phyloP scores from a whole-genome alignment of 2,329 filamentous ascomycete genomes.

The Aureobasidium pullulans region DNA sequence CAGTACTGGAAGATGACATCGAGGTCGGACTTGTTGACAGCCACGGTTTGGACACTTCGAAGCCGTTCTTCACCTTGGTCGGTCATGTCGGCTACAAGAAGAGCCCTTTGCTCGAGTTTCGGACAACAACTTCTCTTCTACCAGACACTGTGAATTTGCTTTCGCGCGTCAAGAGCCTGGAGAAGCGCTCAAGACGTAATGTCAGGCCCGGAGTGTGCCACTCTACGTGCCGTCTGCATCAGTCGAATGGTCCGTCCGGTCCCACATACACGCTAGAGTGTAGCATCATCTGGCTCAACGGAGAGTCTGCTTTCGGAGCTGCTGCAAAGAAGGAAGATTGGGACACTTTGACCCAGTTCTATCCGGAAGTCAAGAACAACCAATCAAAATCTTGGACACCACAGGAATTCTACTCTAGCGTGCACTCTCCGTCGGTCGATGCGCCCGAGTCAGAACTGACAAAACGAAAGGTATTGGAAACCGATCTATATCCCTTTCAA shows the following conservation, averaged over 20 bases:
- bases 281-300: conserved; percentile 24
- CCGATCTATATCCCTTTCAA: conserved; percentile 62
- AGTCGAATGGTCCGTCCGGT: background rate
- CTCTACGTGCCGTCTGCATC: conserved; percentile 5
- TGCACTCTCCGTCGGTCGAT: conserved; percentile 51
- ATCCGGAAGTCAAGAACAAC: conserved; percentile 17
- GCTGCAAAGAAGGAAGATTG: conserved; percentile 17
- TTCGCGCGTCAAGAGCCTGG: background rate
- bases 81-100: background rate
- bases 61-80: background rate
- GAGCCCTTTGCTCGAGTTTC: background rate
- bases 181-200: conserved; percentile 4
- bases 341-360: conserved; percentile 16
- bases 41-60: background rate
- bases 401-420: conserved; percentile 62
- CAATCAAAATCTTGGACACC: conserved; percentile 34
- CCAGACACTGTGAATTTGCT: background rate
- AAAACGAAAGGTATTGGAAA: conserved; percentile 21
- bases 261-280: conserved; percentile 10
- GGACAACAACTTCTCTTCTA: background rate
- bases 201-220: background rate
- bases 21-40: background rate
- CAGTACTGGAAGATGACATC: background rate
- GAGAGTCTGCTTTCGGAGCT: conserved; percentile 25
- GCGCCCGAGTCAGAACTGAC: conserved; percentile 13